Evolutionary conservation across 768 basidiomycete species (phyloP).

Genomic region (Strobilomyces confusus): DNA sequence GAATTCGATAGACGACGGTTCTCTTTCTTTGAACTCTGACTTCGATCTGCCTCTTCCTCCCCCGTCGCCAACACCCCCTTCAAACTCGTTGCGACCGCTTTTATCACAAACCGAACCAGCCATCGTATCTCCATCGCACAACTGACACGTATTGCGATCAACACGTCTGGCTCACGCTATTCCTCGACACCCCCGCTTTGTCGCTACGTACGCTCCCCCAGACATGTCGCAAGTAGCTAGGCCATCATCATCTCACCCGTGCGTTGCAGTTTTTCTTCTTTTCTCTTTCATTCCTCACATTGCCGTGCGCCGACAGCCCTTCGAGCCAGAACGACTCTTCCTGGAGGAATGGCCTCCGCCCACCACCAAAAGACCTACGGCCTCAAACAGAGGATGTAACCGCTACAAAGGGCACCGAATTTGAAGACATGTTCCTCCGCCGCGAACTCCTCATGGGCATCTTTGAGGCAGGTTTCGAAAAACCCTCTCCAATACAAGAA

Average conservation of each 20-base stretch:
- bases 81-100: constrained; percentile 12
- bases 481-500: constrained; percentile 97
- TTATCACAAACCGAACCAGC: constrained; percentile 11
- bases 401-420: constrained; percentile 89
- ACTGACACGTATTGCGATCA: constrained; percentile 23
- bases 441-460: constrained; percentile 99
- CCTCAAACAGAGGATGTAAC: constrained; percentile 98
- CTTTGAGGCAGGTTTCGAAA: constrained; percentile 97
- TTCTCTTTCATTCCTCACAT: constrained; percentile 3
- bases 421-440: constrained; percentile 89
- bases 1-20: constrained; percentile 26
- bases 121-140: constrained; percentile 15
- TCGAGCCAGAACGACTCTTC: constrained; percentile 30
- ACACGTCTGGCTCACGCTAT: constrained; percentile 13
- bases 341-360: constrained; percentile 78
- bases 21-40: constrained; percentile 30
- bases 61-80: constrained; percentile 10
- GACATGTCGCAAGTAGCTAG: constrained; percentile 31
- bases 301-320: constrained; percentile 14
- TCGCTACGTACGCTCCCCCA: constrained; percentile 6
- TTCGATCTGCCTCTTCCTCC: constrained; percentile 21
- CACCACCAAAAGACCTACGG: constrained; percentile 86
- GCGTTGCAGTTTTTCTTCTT: neutral
- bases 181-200: constrained; percentile 6
- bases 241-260: constrained; percentile 33